Conservation (phyloP, 306 rosid species). For the Neltuma alba region DNA sequence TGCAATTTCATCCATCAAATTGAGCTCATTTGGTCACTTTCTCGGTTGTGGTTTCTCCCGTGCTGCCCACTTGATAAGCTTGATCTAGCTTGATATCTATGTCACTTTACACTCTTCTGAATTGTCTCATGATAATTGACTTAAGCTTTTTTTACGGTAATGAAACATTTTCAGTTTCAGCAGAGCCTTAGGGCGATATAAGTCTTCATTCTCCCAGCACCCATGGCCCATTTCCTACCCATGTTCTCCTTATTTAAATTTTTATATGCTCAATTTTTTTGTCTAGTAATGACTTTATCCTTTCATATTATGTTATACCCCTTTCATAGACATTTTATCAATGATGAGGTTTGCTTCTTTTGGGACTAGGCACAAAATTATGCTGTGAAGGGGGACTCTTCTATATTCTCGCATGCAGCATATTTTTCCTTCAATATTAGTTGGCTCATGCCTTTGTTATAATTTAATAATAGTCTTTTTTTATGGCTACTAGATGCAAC, state of each 20-base stretch:
- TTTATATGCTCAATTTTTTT: background rate
- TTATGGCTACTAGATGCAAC: background rate
- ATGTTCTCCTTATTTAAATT: background rate
- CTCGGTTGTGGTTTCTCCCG: slow-evolving; percentile 17
- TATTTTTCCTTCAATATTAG: slow-evolving; percentile 1
- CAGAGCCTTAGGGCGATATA: slow-evolving; percentile 7
- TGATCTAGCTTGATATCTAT: background rate
- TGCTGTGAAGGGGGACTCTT: background rate
- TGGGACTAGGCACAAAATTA: background rate
- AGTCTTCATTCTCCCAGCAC: slow-evolving; percentile 11
- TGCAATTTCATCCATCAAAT: background rate
- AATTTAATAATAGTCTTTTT: background rate
- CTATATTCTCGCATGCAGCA: background rate
- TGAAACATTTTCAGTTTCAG: background rate
- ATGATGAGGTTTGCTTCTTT: background rate
- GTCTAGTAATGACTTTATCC: background rate
- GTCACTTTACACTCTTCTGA: slow-evolving; percentile 11
- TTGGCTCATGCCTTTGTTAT: background rate
- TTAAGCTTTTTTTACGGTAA: background rate
- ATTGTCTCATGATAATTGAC: background rate
- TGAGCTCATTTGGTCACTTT: background rate
- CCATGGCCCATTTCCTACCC: background rate
- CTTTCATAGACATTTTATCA: background rate
- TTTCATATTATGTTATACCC: background rate
- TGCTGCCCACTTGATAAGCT: background rate